Evolutionary conservation across 352 stramenopile species (phyloP).

Genomic region (Phytophthora idaei): DNA sequence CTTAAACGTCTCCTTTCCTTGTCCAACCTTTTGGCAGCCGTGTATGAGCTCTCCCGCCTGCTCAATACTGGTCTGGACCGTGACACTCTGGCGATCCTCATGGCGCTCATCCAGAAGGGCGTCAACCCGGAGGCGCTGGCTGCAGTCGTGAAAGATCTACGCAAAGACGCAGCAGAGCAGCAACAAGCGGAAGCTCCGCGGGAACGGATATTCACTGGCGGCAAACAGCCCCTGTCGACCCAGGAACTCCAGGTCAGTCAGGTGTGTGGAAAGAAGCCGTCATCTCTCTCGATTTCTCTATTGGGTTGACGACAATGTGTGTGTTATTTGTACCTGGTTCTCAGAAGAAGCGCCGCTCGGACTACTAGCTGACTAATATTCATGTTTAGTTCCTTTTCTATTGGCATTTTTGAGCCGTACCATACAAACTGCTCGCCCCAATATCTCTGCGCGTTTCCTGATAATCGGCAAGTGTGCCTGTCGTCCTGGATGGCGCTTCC

Average conservation of each 20-base stretch:
- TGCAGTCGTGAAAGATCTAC: constrained; percentile 90
- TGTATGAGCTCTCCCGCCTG: constrained; percentile 91
- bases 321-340: constrained; percentile 19
- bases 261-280: constrained; percentile 48
- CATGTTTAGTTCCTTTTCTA: constrained; percentile 31
- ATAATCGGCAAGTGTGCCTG: constrained; percentile 20
- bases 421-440: constrained; percentile 10
- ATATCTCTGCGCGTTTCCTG: constrained; percentile 29
- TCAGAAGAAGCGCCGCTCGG: constrained; percentile 67
- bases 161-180: constrained; percentile 59
- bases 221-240: constrained; percentile 54
- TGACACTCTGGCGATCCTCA: constrained; percentile 88
- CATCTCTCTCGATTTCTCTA: background rate
- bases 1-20: background rate
- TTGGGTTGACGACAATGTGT: constrained; percentile 9
- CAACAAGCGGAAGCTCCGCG: constrained; percentile 23
- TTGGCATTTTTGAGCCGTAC: constrained; percentile 19
- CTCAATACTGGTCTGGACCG: constrained; percentile 91
- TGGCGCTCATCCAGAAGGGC: constrained; percentile 88
- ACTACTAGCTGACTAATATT: constrained; percentile 47
- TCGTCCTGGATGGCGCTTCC: constrained; percentile 1
- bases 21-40: constrained; percentile 40
- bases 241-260: constrained; percentile 74
- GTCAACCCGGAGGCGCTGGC: constrained; percentile 91
- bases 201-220: constrained; percentile 45